Evolutionary conservation across 1,284 basidiomycete species (phyloP), one percentile per base, ranked within the genome.

Genomic region (Trametes pubescens): DNA sequence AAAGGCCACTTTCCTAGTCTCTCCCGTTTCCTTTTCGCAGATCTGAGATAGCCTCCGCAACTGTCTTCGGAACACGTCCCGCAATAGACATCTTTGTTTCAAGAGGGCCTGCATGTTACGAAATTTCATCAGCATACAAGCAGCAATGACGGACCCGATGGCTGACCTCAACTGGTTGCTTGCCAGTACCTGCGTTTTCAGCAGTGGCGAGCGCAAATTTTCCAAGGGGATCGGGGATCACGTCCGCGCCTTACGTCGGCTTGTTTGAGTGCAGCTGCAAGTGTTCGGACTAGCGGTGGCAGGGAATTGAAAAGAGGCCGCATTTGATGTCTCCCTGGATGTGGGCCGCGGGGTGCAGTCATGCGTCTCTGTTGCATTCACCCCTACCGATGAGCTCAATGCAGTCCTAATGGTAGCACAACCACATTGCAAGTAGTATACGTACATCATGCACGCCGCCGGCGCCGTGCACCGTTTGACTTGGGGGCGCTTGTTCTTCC

Each of bases 21-120:
- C 75, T 2, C n/a, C n/a, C n/a, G n/a, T n/a, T n/a, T n/a, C n/a
- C n/a, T n/a, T 71, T 38, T 66, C 81, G 81, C 57, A 91, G 78
- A 26, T 84, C 77, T 13, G 76, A 70, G 57, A 91, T 88, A 0
- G 86, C 85, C 1, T 71, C 73, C 35, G 78, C 66, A 0, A 82
- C 86, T 59, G 83, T 86, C 32, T 75, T 68, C 61, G 76, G 69
- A 66, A 76, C 82, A 18, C 90, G 80, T 21, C 81, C 80, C 2
- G 86, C 86, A 66, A 91, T 78, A 72, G 89, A 91, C 0, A 92
- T 90, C 64, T 81, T 89, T 8, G 88, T 88, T 73, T 66, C 46
- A 91, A 79, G 14, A 88, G 78, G 7, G 78, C 81, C 81, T 83
- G 51, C 34, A 35, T 2, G 11, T 7, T 21, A 9, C 18, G 37